Base-by-base conservation (phyloP, 2,329 filamentous ascomycete species). In the Phyllosticta citribraziliensis region DNA sequence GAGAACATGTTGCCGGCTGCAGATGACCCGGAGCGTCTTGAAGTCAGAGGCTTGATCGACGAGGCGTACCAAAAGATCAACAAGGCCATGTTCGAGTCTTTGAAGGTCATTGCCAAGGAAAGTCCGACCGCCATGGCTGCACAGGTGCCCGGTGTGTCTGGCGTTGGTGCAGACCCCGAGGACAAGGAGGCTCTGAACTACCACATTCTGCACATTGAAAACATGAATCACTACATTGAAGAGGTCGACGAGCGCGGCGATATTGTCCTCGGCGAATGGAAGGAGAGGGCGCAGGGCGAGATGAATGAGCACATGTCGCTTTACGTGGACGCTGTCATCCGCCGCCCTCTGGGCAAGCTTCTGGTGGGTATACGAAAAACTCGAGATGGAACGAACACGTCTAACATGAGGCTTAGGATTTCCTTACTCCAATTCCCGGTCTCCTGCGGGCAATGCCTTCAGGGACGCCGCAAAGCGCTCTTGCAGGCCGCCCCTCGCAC, bases 121-220 rank as follows among this genome's bases (percentile, higher is more conserved):
- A 81, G 79, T 33, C 84, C 84, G 0, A 72, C 74, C 1, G 76
- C 76, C 19, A 74, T 74, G 72, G 79, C 89, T 81, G 72, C 78
- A 64, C 72, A 79, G 66, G 72, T 76, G 53, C 73, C 78, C 66
- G 76, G 75, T 56, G 60, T 62, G 3, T 50, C 51, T 17, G 55
- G 55, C n/a, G 51, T n/a, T 22, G 55, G 55, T 20, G 52, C 55
- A 17, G 87, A 89, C 67, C 82, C 84, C 0, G 94, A 97, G 73
- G 94, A 97, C 71, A 97, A 99, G 76, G 92, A 97, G 73, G 90
- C 91, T 5, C 83, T 99, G 63, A 97, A 97, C 76, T 96, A 96
- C 76, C 92, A 97, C 74, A 96, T 99, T 68, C 82, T 97, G 35
- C 82, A 97, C 59, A 97, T 99, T 67, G 93, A 99, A 74, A 99